Percentiles rank a stretch among this genome's conserved stretches.
Evolutionary conservation across 768 basidiomycete genomes (phyloP).

Genomic region (Termitomyces sp.): DNA sequence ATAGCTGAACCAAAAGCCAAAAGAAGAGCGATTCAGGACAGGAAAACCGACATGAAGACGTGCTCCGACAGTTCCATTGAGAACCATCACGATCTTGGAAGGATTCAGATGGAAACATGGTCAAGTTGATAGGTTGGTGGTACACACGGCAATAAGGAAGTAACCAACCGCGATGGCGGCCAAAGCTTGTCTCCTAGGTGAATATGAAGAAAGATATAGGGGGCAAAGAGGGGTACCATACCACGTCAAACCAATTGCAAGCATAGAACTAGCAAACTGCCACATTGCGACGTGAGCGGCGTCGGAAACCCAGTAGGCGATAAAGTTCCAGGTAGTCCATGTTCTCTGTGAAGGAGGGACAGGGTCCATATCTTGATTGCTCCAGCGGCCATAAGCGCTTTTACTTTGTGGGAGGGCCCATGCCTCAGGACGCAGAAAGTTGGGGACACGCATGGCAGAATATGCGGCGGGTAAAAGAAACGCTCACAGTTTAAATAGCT

Average conservation of each 20-base stretch:
- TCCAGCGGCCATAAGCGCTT: slow-evolving; percentile 59
- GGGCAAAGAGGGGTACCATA: slow-evolving; percentile 19
- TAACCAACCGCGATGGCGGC: slow-evolving; percentile 73
- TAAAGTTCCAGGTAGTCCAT: slow-evolving; percentile 68
- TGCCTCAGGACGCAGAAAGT: not conserved
- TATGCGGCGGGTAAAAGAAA: not conserved
- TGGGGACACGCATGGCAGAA: not conserved
- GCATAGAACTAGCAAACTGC: slow-evolving; percentile 73
- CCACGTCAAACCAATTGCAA: slow-evolving; percentile 76
- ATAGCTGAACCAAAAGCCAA: slow-evolving; percentile 90
- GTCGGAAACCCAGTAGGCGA: slow-evolving; percentile 61
- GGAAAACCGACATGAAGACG: slow-evolving; percentile 77
- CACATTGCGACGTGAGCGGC: slow-evolving; percentile 47
- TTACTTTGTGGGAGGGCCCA: slow-evolving; percentile 53
- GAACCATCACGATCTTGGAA: slow-evolving; percentile 50
- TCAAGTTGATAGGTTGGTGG: not conserved
- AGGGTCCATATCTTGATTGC: slow-evolving; percentile 78
- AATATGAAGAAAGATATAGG: not conserved
- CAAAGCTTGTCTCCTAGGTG: slow-evolving; percentile 59
- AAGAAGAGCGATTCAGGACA: slow-evolving; percentile 76
- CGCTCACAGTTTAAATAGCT: too few species aligned
- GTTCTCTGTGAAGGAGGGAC: slow-evolving; percentile 60
- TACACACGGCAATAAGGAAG: slow-evolving; percentile 57
- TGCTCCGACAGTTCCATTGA: slow-evolving; percentile 79
- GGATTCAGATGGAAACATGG: not conserved